phyloP scores from a whole-genome alignment of 176 grass and related monocot species.

The Urochloa ruziziensis region DNA sequence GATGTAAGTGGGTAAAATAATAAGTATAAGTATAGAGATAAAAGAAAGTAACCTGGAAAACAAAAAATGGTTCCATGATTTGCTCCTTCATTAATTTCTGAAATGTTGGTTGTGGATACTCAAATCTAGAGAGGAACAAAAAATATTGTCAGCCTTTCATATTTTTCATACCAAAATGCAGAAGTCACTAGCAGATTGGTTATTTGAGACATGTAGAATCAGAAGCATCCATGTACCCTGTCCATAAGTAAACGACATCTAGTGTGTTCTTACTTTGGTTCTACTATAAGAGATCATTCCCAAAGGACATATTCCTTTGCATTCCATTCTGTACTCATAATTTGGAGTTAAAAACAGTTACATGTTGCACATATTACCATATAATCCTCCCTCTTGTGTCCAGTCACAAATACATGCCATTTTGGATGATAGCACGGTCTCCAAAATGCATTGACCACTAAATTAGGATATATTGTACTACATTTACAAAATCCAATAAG shows the following conservation, averaged over 20 bases:
- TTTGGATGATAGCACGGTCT: neutral
- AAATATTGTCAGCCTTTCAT: constrained; percentile 32
- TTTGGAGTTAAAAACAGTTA: neutral
- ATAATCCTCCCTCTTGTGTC: neutral
- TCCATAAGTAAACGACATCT: neutral
- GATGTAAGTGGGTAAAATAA: constrained; percentile 6
- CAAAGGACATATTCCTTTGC: constrained; percentile 11
- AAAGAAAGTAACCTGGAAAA: constrained; percentile 81
- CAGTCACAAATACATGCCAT: neutral
- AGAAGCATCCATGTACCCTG: neutral
- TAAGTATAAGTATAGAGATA: constrained; percentile 16
- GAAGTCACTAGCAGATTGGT: neutral
- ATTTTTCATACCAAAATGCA: too few relatives aligned
- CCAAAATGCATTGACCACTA: constrained; percentile 1
- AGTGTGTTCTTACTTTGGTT: constrained; percentile 5
- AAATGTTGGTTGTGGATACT: constrained; percentile 98
- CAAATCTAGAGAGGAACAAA: constrained; percentile 67
- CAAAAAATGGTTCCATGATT: constrained; percentile 94
- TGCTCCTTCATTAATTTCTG: constrained; percentile 99
- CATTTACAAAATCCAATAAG: neutral
- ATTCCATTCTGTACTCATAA: neutral
- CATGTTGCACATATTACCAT: constrained; percentile 7
- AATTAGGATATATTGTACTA: neutral
- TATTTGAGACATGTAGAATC: neutral
- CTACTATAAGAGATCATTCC: neutral